These are phyloP conservation scores for Solanum rostratum DNA, from an alignment of 257 asterid species.

Conservation along the genomic window DNA sequence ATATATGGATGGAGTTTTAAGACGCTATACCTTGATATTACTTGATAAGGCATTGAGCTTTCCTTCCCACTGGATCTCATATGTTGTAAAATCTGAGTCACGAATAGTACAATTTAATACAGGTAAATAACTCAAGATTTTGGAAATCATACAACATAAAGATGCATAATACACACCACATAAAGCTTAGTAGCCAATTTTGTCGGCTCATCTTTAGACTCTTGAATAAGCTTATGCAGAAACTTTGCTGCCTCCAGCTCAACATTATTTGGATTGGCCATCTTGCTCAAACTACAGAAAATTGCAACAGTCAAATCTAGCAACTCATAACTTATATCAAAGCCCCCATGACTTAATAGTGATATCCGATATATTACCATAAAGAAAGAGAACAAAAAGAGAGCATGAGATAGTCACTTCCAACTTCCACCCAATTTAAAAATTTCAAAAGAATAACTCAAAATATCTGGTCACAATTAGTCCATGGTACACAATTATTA, in stretches of 20 bases:
- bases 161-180: slow-evolving; percentile 50
- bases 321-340: not conserved
- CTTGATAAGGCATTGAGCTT: slow-evolving; percentile 96
- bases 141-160: not conserved
- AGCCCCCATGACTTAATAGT: not conserved
- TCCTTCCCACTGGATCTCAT: slow-evolving; percentile 99
- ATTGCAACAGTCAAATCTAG: not conserved
- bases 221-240: slow-evolving; percentile 94
- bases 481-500: not conserved
- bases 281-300: slow-evolving; percentile 21
- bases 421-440: not conserved
- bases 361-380: not conserved
- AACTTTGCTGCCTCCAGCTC: slow-evolving; percentile 99
- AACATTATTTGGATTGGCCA: slow-evolving; percentile 79
- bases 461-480: not conserved
- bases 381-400: not conserved
- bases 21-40: slow-evolving; percentile 70
- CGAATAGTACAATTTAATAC: not conserved
- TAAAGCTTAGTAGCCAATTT: slow-evolving; percentile 95
- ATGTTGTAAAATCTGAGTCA: slow-evolving; percentile 83
- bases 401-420: not conserved
- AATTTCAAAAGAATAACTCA: not conserved
- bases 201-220: slow-evolving; percentile 91
- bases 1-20: not conserved
- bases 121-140: not conserved